Base-by-base conservation (phyloP, 208 protist genomes). In the Lotmaria passim region DNA sequence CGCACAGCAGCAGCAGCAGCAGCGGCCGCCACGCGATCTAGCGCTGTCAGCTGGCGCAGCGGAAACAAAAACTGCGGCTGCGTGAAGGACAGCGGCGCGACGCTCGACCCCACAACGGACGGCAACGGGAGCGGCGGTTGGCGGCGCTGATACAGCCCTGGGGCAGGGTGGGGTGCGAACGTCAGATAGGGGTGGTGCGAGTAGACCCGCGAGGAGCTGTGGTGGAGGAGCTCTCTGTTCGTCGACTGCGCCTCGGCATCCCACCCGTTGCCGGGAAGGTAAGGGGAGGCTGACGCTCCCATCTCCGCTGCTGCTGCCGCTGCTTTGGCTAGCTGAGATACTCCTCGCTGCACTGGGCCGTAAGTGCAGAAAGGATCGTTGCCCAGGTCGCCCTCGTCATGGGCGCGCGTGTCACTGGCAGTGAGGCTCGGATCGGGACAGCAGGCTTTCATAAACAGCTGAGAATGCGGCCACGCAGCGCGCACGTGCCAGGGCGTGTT, bases 401-500 rank as follows among this genome's bases (percentile, higher is more conserved):
- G 6, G 24, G 17, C 7, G 23, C 7, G 17, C 2, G 33, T 11
- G 15, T 36, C 14, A n/a, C 38, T 1, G 19, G 34, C 4, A 24
- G 36, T 24, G 6, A 30, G 38, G 31, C 10, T 31, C 39, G 58
- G 6, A 17, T 1, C 5, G 5, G 58, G 10, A 24, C 60, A 43
- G 14, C 47, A 66, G 33, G 23, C 60, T 23, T 41, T 30, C 31
- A 33, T 46, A 15, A 47, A 7, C 11, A 66, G 60, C 47, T 56
- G 46, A 10, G 47, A 34, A 31, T 41, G 15, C 46, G 60, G 60
- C 60, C 60, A 53, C 12, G 60, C 47, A 33, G 46, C 60, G 0
- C 60, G 60, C 46, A 66, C 60, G 46, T 66, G 60, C 31, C 60
- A 56, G 3, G 47, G 46, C 30, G 60, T 66, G 47, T 66, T 66